These are phyloP conservation scores for Psilocybe cyanescens DNA, from an alignment of 768 basidiomycete genomes.

Conservation along the genomic window DNA sequence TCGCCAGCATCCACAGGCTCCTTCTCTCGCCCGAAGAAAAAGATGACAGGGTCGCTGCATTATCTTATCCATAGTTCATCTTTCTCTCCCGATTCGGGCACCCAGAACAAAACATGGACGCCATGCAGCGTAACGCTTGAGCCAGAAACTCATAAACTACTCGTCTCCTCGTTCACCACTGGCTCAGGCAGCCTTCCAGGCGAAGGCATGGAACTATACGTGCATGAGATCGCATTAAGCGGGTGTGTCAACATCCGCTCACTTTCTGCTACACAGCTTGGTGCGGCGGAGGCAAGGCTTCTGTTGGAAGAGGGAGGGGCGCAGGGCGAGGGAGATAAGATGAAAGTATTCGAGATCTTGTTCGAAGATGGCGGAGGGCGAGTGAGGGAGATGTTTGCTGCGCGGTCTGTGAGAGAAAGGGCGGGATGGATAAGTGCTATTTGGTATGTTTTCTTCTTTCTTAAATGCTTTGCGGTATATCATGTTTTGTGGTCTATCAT, in stretches of 20 bases:
- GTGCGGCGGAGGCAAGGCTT: conserved; percentile 43
- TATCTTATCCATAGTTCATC: conserved; percentile 44
- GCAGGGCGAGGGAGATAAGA: conserved; percentile 36
- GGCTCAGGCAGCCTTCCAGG: not conserved
- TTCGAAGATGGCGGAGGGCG: conserved; percentile 48
- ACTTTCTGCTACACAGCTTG: conserved; percentile 44
- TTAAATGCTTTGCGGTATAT: not conserved
- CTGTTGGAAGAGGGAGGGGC: conserved; percentile 28
- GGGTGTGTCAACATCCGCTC: conserved; percentile 70
- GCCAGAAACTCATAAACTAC: conserved; percentile 33
- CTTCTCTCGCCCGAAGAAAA: conserved; percentile 11
- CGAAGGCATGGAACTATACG: conserved; percentile 34
- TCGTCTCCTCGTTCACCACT: conserved; percentile 49
- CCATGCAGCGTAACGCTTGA: conserved; percentile 44
- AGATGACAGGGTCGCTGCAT: conserved; percentile 43
- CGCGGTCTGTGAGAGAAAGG: conserved; percentile 60
- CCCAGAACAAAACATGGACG: conserved; percentile 43
- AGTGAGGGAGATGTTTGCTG: conserved; percentile 63
- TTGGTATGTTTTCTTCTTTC: conserved; percentile 49
- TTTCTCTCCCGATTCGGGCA: conserved; percentile 23
- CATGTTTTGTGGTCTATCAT: no score
- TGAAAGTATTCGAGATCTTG: conserved; percentile 66
- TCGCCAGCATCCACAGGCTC: not conserved
- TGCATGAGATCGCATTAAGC: conserved; percentile 50
- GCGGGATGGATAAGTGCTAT: conserved; percentile 78